Evolutionary conservation across 2,329 filamentous ascomycete species (phyloP).

Genomic region (Talaromyces verruculosus): DNA sequence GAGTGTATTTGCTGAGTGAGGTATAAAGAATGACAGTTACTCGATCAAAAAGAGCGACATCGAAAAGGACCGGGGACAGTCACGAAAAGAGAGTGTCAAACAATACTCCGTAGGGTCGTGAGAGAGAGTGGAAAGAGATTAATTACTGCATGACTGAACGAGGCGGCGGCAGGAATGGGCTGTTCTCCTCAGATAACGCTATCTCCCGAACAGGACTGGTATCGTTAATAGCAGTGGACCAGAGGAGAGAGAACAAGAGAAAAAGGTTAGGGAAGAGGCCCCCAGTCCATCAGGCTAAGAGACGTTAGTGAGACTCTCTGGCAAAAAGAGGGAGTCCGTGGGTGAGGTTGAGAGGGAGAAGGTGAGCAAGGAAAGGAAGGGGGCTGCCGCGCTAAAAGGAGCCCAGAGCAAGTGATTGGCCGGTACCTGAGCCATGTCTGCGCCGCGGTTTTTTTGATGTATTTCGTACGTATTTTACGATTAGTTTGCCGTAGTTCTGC

Average conservation of each 20-base stretch:
- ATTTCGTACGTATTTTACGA: neutral
- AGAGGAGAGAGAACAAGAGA: neutral
- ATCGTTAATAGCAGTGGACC: neutral
- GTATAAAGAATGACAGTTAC: conserved; percentile 7
- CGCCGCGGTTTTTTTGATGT: conserved; percentile 4
- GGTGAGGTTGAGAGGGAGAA: conserved; percentile 2
- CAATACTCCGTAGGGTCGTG: neutral
- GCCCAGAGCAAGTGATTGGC: neutral
- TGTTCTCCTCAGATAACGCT: conserved; percentile 6
- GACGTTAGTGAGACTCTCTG: neutral
- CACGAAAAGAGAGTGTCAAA: conserved; percentile 1
- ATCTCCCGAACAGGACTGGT: conserved; percentile 7
- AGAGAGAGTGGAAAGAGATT: conserved; percentile 4
- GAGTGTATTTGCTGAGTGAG: conserved; percentile 4
- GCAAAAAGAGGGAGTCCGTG: neutral
- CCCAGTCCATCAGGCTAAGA: neutral
- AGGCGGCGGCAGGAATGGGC: conserved; percentile 1
- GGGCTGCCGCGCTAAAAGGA: neutral
- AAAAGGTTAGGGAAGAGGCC: neutral
- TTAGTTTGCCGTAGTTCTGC: neutral
- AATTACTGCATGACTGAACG: conserved; percentile 7
- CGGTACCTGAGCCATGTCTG: conserved; percentile 11
- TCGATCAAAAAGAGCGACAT: conserved; percentile 14
- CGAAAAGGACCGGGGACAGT: conserved; percentile 1
- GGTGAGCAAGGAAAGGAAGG: conserved; percentile 12